Percentiles rank a stretch among this genome's conserved stretches.
Conservation (phyloP, 2,329 filamentous ascomycete genomes). For the Trichoderma aggressivum region DNA sequence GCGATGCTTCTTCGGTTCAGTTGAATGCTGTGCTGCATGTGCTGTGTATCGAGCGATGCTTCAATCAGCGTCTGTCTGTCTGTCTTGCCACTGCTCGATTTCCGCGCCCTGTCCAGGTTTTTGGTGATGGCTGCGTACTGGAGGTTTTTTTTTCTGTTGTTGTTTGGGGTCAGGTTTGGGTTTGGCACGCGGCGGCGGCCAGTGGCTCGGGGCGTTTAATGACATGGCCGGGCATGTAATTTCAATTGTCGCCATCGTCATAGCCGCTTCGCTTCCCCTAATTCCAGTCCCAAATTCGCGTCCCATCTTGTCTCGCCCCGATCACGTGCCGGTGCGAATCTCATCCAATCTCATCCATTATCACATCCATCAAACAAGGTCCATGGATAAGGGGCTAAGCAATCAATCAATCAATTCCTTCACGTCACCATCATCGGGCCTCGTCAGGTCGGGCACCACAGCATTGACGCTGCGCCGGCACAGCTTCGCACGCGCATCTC, state of each 20-base stretch:
- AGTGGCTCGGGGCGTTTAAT: constrained; percentile 7
- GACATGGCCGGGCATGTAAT: constrained; percentile 11
- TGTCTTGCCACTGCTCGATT: background rate
- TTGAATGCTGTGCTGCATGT: background rate
- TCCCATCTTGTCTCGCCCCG: background rate
- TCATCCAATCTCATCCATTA: background rate
- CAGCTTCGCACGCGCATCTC: background rate
- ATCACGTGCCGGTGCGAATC: constrained; percentile 13
- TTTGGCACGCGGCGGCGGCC: constrained; percentile 3
- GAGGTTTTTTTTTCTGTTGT: background rate
- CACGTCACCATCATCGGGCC: background rate
- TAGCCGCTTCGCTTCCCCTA: constrained; percentile 17
- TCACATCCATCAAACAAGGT: background rate
- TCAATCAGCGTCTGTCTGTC: background rate
- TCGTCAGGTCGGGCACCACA: constrained; percentile 7
- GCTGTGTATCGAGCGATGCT: background rate
- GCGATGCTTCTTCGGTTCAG: background rate
- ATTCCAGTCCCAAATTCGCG: constrained; percentile 1
- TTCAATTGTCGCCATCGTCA: constrained; percentile 15
- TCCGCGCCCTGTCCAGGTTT: background rate
- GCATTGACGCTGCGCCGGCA: background rate
- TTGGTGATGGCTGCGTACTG: background rate
- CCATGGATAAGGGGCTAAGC: too few species aligned
- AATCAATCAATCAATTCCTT: background rate
- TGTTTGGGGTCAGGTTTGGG: background rate